Evolutionary conservation across 768 basidiomycete genomes (phyloP).

Genomic region (Holtermanniella nyarrowii): DNA sequence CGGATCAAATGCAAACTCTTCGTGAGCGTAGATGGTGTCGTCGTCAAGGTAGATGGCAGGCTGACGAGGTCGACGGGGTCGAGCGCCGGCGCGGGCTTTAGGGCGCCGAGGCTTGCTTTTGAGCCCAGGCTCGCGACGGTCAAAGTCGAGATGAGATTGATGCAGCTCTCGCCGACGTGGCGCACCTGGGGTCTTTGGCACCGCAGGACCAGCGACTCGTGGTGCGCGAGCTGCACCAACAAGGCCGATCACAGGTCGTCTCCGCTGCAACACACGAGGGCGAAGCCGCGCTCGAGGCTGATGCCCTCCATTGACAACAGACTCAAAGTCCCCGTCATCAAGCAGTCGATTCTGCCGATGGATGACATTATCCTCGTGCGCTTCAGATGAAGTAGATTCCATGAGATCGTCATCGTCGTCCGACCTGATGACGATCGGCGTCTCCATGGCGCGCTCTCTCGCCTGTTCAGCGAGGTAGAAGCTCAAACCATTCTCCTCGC

Average conservation of each 20-base stretch:
- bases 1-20: slow-evolving; percentile 25
- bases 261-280: no score
- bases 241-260: neutral
- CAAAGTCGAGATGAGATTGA: neutral
- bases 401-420: slow-evolving; percentile 6
- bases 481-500: neutral
- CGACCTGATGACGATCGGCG: slow-evolving; percentile 12
- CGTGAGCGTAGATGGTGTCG: slow-evolving; percentile 30
- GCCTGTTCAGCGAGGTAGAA: neutral
- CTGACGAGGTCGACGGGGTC: slow-evolving; percentile 3
- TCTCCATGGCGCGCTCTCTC: neutral
- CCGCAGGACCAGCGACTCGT: no score
- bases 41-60: slow-evolving; percentile 32
- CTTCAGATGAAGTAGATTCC: slow-evolving; percentile 15
- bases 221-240: no score
- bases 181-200: neutral
- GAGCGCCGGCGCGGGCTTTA: no score
- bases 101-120: no score
- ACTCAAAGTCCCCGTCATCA: slow-evolving; percentile 30
- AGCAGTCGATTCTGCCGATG: slow-evolving; percentile 22
- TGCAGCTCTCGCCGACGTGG: no score
- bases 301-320: slow-evolving; percentile 12
- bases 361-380: slow-evolving; percentile 21
- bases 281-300: neutral
- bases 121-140: neutral